These are phyloP conservation scores for Fusarium dimerum DNA, from an alignment of 2,329 filamentous ascomycete genomes.

Conservation along the genomic window DNA sequence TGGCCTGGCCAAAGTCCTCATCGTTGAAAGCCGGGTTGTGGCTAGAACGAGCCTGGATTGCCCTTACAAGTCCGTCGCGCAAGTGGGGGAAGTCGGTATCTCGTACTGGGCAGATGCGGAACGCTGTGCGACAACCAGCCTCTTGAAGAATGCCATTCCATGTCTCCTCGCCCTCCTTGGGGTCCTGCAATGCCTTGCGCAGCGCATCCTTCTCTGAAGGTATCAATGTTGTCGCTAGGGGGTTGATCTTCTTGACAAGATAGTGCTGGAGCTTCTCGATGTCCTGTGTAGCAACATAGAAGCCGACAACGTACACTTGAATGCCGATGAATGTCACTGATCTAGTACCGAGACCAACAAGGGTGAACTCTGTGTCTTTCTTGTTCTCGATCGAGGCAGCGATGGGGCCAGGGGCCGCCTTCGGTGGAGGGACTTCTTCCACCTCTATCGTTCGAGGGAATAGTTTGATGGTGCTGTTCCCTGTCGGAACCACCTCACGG, in stretches of 20 bases:
- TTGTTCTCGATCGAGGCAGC: slow-evolving; percentile 40
- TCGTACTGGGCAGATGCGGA: slow-evolving; percentile 85
- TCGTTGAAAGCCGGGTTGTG: slow-evolving; percentile 60
- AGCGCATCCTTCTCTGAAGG: slow-evolving; percentile 77
- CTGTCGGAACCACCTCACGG: slow-evolving; percentile 75
- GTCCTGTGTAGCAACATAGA: slow-evolving; percentile 85
- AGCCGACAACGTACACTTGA: slow-evolving; percentile 91
- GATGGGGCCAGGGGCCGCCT: slow-evolving; percentile 34
- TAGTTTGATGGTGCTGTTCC: slow-evolving; percentile 74
- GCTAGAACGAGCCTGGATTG: slow-evolving; percentile 73
- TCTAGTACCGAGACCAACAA: slow-evolving; percentile 84
- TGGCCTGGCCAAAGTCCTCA: slow-evolving; percentile 72
- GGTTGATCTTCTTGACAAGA: slow-evolving; percentile 74
- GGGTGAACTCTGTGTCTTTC: slow-evolving; percentile 71
- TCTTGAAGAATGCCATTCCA: slow-evolving; percentile 73
- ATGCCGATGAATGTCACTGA: slow-evolving; percentile 88
- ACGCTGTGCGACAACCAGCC: slow-evolving; percentile 69
- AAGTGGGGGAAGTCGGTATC: slow-evolving; percentile 95
- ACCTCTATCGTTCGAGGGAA: slow-evolving; percentile 76
- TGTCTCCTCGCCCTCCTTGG: slow-evolving; percentile 65
- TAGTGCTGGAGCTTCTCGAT: slow-evolving; percentile 77
- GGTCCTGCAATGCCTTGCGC: slow-evolving; percentile 68
- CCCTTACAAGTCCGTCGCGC: slow-evolving; percentile 86
- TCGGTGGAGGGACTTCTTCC: slow-evolving; percentile 40
- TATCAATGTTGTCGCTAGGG: slow-evolving; percentile 79